phyloP scores from a whole-genome alignment of 768 basidiomycete species.

The Paxillus ammoniavirescens region DNA sequence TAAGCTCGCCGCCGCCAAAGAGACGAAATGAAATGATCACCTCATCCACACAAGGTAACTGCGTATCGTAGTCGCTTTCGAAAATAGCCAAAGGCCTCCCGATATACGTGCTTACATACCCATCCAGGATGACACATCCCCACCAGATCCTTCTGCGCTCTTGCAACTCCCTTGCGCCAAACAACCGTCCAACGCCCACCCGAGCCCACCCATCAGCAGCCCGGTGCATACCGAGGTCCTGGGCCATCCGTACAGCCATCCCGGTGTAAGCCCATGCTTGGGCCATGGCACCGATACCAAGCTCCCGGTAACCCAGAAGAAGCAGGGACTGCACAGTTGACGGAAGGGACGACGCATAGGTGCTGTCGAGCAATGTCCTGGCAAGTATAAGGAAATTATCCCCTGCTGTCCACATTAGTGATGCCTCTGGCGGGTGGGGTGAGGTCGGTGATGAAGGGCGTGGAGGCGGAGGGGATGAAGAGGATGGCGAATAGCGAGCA shows the following conservation, averaged over 20 bases:
- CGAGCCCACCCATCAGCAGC: slow-evolving; percentile 77
- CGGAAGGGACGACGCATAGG: slow-evolving; percentile 69
- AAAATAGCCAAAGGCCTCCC: slow-evolving; percentile 74
- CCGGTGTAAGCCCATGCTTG: slow-evolving; percentile 85
- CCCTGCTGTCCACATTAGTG: slow-evolving; percentile 80
- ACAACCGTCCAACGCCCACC: slow-evolving; percentile 54
- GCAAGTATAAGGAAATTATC: slow-evolving; percentile 69
- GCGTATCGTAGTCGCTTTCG: slow-evolving; percentile 76
- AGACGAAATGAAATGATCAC: slow-evolving; percentile 31
- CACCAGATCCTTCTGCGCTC: slow-evolving; percentile 77
- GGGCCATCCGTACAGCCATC: slow-evolving; percentile 91
- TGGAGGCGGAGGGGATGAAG: slow-evolving; percentile 24
- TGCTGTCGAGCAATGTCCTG: slow-evolving; percentile 60
- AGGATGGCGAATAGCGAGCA: slow-evolving; percentile 57
- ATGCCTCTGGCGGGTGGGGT: slow-evolving; percentile 41
- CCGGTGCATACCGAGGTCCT: slow-evolving; percentile 83
- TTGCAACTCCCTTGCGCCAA: slow-evolving; percentile 60
- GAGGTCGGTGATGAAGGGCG: slow-evolving; percentile 30
- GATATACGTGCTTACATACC: slow-evolving; percentile 78
- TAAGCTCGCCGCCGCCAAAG: background rate
- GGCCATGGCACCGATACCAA: slow-evolving; percentile 88
- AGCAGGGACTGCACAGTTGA: slow-evolving; percentile 79
- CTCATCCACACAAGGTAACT: slow-evolving; percentile 59
- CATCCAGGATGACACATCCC: slow-evolving; percentile 75
- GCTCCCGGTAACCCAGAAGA: slow-evolving; percentile 79